Conservation (phyloP, 345 rosid species). For the Eucalyptus globulus region DNA sequence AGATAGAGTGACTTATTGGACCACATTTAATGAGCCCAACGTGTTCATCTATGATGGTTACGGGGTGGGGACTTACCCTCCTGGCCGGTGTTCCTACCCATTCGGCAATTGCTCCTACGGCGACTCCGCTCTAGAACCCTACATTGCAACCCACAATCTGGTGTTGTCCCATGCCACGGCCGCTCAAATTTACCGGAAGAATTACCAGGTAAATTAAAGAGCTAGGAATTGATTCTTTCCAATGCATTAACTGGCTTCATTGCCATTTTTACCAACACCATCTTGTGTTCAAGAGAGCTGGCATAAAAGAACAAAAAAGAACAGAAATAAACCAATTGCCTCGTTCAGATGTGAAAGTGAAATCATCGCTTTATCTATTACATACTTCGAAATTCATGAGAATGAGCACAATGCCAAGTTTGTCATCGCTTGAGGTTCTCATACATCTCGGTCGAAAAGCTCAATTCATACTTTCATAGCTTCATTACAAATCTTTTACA, state of each 20-base stretch:
- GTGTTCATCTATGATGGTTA: slow-evolving; percentile 11
- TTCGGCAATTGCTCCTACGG: slow-evolving; percentile 38
- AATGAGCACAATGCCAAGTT: background rate
- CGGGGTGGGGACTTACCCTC: slow-evolving; percentile 20
- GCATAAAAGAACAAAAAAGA: background rate
- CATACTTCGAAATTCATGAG: background rate
- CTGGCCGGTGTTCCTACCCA: slow-evolving; percentile 33
- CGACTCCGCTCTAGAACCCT: slow-evolving; percentile 40
- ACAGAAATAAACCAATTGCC: background rate
- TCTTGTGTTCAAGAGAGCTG: background rate
- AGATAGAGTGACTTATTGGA: slow-evolving; percentile 55
- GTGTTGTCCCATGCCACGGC: slow-evolving; percentile 24
- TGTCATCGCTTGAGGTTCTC: background rate
- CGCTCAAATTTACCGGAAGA: slow-evolving; percentile 1
- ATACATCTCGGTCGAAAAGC: background rate
- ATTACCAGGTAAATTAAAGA: slow-evolving; percentile 5
- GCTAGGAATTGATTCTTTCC: background rate
- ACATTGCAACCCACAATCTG: slow-evolving; percentile 40
- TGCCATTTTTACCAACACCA: background rate
- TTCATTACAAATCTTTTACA: background rate
- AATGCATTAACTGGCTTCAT: background rate
- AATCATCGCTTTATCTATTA: background rate
- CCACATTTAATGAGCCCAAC: slow-evolving; percentile 52
- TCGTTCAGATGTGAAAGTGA: background rate
- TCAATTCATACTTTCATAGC: background rate